phyloP scores from a whole-genome alignment of 2,329 filamentous ascomycete genomes.

The Pyricularia grisea region DNA sequence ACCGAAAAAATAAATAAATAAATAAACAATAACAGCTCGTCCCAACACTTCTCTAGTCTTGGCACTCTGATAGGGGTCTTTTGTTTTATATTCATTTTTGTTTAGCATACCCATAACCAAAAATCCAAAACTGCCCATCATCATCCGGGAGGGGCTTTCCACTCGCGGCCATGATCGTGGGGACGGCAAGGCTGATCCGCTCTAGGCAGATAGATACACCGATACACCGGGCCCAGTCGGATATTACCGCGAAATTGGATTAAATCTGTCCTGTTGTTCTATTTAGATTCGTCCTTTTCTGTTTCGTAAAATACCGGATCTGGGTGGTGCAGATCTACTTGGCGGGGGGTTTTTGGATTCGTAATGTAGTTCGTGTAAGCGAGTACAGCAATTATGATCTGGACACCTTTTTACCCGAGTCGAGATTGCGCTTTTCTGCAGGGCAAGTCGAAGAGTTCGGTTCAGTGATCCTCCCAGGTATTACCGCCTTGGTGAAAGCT shows the following conservation, averaged over 20 bases:
- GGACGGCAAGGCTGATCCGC: not conserved
- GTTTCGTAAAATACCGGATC: not conserved
- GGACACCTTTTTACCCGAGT: not conserved
- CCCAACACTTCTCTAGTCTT: too few species aligned
- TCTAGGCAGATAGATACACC: not conserved
- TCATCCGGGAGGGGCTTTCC: not conserved
- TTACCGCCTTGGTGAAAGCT: not conserved
- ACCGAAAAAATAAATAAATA: not conserved
- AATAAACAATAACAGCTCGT: too few species aligned
- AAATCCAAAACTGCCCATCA: slow-evolving; percentile 77
- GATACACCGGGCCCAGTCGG: not conserved
- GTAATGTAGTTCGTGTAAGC: not conserved
- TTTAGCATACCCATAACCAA: slow-evolving; percentile 73
- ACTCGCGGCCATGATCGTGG: not conserved
- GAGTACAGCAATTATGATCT: not conserved
- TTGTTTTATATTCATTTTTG: slow-evolving; percentile 1
- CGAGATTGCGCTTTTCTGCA: too few species aligned
- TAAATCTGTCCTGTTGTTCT: not conserved
- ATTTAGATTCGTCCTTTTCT: not conserved
- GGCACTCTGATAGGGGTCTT: not conserved
- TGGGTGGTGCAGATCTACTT: not conserved
- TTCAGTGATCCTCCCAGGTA: not conserved
- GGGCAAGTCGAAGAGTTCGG: too few species aligned
- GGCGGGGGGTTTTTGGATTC: not conserved
- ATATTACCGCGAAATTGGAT: not conserved